Evolutionary conservation across 140 eudicot genomes (phyloP), one percentile per base, ranked within the genome.

Genomic region (Senecio squalidus): DNA sequence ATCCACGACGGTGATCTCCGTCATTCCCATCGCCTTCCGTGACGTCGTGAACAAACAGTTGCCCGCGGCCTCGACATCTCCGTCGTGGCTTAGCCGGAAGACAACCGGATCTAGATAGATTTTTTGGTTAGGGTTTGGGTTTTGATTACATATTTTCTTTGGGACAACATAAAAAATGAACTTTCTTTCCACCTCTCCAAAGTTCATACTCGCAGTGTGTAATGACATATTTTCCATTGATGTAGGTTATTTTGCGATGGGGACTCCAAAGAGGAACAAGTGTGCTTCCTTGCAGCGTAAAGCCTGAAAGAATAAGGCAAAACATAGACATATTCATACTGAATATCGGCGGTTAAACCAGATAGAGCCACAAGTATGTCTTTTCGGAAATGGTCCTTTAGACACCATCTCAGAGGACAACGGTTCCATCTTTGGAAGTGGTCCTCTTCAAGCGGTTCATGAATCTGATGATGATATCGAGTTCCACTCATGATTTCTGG

Each of bases 241-340:
- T 31, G 28, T 57, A 80, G 85, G 68, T 75, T 36, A 80, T 80
- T 50, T 52, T 80, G 73, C 45, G 82, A 60, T 80, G 85, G 85
- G 85, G 85, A 34, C 76, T 80, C 25, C 78, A 80, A 60, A 67
- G 85, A 71, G 85, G 82, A 9, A 80, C 85, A 11, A 80, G 85
- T 23, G 82, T 80, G 14, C 76, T 80, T 31, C 85, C 85, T 36
- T 80, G 85, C 30, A 80, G 82, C 25, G 85, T 80, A 52, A 80
- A 71, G 74, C 82, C 79, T 2, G 85, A 80, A 21, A 59, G 85
- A 17, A 75, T 80, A 17, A 72, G 60, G 33, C 59, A 71, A 80
- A 80, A 80, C 73, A 62, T 75, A 26, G 85, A 75, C 74, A 71
- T 80, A 24, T 80, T 80, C 24, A 71, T 2, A 60, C 60, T n/a